A percentile compares a stretch with the other conserved stretches of the same genome.
phyloP scores from a whole-genome alignment of 2,329 filamentous ascomycete species.

The Neopestalotiopsis sp. region DNA sequence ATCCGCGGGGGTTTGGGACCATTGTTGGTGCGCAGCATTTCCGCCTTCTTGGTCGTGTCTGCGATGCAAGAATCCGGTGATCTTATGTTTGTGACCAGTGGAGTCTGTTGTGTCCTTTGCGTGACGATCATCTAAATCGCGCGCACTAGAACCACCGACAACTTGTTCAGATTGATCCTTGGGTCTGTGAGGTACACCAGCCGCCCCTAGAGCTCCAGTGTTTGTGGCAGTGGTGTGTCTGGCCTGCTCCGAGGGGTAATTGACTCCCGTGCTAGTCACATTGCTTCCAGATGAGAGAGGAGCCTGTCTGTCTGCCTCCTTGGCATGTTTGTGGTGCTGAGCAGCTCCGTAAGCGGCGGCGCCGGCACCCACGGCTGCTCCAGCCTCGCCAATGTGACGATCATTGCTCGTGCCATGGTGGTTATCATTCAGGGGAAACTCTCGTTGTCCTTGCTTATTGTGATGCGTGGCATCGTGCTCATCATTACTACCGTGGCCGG shows the following conservation, averaged over 20 bases:
- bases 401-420: not conserved
- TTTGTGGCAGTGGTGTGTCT: not conserved
- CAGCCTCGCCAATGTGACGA: slow-evolving; percentile 6
- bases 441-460: not conserved
- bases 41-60: not conserved
- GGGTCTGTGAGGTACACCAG: not conserved
- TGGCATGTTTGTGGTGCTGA: slow-evolving; percentile 5
- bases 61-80: not conserved
- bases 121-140: not conserved
- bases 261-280: not conserved
- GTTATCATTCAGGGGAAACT: not conserved
- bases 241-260: not conserved
- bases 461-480: slow-evolving; percentile 10
- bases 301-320: not conserved
- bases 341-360: slow-evolving; percentile 7
- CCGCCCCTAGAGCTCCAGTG: not conserved
- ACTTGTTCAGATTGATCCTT: not conserved
- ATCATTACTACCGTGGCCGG: slow-evolving; percentile 30
- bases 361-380: not conserved
- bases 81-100: not conserved
- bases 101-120: not conserved
- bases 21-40: no score
- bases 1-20: not conserved
- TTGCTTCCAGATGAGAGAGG: not conserved
- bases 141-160: not conserved